Percentiles rank a stretch among this genome's conserved stretches.
Conservation (phyloP, 148 eudicot species). For the Mesembryanthemum crystallinum region DNA sequence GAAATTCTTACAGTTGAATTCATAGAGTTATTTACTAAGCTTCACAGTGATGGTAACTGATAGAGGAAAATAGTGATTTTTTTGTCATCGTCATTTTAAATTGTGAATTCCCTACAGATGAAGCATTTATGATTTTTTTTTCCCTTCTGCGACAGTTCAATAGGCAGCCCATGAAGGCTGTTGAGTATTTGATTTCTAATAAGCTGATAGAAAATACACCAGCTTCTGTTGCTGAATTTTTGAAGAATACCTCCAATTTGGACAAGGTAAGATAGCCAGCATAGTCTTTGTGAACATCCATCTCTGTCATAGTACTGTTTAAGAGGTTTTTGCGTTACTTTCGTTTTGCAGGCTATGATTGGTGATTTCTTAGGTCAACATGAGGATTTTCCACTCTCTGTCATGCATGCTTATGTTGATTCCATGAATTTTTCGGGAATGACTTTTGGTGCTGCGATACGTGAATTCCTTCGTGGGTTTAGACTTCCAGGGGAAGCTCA, state of each 20-base stretch:
- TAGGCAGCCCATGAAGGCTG: constrained; percentile 72
- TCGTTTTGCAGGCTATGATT: constrained; percentile 75
- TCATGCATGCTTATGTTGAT: constrained; percentile 97
- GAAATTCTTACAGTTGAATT: not conserved
- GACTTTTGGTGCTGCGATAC: constrained; percentile 87
- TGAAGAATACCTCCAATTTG: constrained; percentile 68
- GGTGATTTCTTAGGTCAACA: constrained; percentile 99
- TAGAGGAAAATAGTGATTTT: not conserved
- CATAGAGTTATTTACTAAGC: not conserved
- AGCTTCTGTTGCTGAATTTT: constrained; percentile 82
- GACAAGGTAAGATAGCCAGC: constrained; percentile 58
- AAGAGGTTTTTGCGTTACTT: constrained; percentile 8
- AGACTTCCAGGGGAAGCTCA: constrained; percentile 99
- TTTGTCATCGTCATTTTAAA: not conserved
- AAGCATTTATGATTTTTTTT: not conserved
- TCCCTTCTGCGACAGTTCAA: constrained; percentile 58
- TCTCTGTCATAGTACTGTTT: not conserved
- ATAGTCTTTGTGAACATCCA: not conserved
- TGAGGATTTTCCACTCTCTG: constrained; percentile 91
- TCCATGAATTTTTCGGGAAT: constrained; percentile 84
- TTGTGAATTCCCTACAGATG: constrained; percentile 9
- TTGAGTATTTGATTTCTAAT: constrained; percentile 74
- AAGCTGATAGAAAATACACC: constrained; percentile 85
- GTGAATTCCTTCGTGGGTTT: constrained; percentile 87
- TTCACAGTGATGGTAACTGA: not conserved